Base-by-base conservation (phyloP, 129 eudicot species). In the Saposhnikovia divaricata region DNA sequence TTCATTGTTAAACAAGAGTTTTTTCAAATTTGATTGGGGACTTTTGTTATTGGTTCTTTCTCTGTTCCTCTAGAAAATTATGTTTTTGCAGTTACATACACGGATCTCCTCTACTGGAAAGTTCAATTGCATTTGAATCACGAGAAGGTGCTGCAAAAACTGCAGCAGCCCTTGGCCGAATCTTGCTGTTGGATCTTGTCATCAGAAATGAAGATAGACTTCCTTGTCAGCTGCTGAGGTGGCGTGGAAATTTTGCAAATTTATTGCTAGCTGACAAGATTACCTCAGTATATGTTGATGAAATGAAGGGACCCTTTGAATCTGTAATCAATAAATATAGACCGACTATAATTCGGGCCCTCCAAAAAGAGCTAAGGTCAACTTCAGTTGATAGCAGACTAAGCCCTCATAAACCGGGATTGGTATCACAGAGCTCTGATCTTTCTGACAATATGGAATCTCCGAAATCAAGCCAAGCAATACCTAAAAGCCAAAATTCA, bases 241-340 rank as follows among this genome's bases (percentile, higher is more conserved):
- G 98, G 98, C 96, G 98, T 79, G 98, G 98, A 72, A 95, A 95
- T 85, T 84, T 82, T 76, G 98, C 97, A 45, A 95, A 95, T 77
- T 71, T 95, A 66, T 87, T 95, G 78, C 82, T 89, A 85, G 94
- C 98, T 71, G 94, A 95, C 78, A 89, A 89, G 74, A 78, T 84
- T 81, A 88, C 85, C 19, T 65, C 86, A 72, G 88, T 89, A 70
- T 88, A 86, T 79, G 80, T 83, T 69, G 88, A 92, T 81, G 88
- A 85, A 28, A 81, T 95, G 38, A 93, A 86, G 88, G 92, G 82
- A 79, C 91, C 91, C 43, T 92, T 87, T 81, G 96, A 89, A 89
- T 90, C 96, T 57, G 96, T 88, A 73, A 88, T 92, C 46, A 88
- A 88, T 63, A 86, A 85, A 87, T 91, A 82, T 72, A 85, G 97